Base-by-base conservation (phyloP, 352 stramenopile genomes). In the Pythium rishiriense region DNA sequence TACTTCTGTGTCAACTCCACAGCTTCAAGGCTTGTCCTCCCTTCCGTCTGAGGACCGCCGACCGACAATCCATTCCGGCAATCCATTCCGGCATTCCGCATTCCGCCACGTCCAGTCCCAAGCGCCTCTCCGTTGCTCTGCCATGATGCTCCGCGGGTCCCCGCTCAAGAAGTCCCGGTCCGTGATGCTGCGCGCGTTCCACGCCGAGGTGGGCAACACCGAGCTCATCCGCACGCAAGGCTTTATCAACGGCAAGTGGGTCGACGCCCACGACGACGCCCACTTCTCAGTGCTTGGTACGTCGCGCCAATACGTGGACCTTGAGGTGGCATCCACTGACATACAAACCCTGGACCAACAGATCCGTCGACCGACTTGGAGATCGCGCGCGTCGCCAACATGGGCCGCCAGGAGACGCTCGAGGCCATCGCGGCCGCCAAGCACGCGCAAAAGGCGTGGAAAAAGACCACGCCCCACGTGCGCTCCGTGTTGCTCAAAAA, bases 181-280 rank as follows among this genome's bases (percentile, higher is more conserved):
- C 47, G 48, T 21, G 31, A 29, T n/a, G 37, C 5, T 51, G 54
- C 53, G 48, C 54, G 37, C 42, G 49, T 85, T 90, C 68, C 79
- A 90, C 72, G 59, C 69, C 19, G 76, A 89, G 48, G 73, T 91
- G 52, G 53, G 58, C 52, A 87, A 89, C 65, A 71, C 81, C 28
- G 72, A 87, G 39, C 75, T 93, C 26, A 79, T 95, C 55, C 82
- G 83, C 66, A 87, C 81, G 29, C 73, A 90, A 42, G 81, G 81
- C 51, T 91, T 89, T 68, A 91, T 93, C 63, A 76, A 87, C 64
- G 86, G 86, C 63, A 74, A 86, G 35, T 95, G 84, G 84, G 66
- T 91, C 67, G 76, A 92, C 37, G 76, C 76, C 19, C 76, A 87
- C 63, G 70, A 69, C 17, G 74, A 70, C 50, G 70, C 76, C 39